Conservation (phyloP, 805 yeast genomes). For the Wickerhamiella bombiphila region DNA sequence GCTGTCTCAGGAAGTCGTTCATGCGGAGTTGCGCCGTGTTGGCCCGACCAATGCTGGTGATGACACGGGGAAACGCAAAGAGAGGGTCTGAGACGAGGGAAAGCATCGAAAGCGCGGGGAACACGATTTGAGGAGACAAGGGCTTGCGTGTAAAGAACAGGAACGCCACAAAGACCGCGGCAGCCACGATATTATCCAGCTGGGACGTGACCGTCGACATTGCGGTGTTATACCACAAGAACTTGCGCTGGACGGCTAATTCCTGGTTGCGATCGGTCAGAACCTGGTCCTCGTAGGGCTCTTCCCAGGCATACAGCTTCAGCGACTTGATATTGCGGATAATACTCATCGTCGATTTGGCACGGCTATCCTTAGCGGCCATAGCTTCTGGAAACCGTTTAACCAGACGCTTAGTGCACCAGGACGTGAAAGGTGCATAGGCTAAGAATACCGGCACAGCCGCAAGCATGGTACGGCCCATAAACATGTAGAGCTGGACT, state of each 20-base stretch:
- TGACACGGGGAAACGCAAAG: slow-evolving; percentile 10
- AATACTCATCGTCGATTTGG: slow-evolving; percentile 73
- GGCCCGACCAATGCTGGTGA: slow-evolving; percentile 10
- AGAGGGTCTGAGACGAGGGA: slow-evolving; percentile 38
- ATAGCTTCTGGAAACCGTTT: slow-evolving; percentile 61
- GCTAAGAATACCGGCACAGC: slow-evolving; percentile 63
- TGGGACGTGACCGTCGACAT: slow-evolving; percentile 32
- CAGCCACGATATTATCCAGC: slow-evolving; percentile 77
- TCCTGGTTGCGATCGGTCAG: slow-evolving; percentile 67
- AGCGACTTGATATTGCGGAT: slow-evolving; percentile 79
- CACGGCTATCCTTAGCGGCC: slow-evolving; percentile 80
- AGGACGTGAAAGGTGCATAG: slow-evolving; percentile 64
- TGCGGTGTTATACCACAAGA: slow-evolving; percentile 41
- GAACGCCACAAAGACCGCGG: slow-evolving; percentile 74
- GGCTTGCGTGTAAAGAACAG: slow-evolving; percentile 46
- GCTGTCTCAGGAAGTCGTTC: slow-evolving; percentile 11
- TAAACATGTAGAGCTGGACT: slow-evolving; percentile 48
- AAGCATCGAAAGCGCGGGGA: slow-evolving; percentile 40
- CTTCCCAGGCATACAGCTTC: slow-evolving; percentile 93
- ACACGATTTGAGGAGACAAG: slow-evolving; percentile 74
- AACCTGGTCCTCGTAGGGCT: slow-evolving; percentile 61
- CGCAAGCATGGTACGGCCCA: slow-evolving; percentile 84
- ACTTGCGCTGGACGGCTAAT: slow-evolving; percentile 48
- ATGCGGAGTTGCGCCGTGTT: slow-evolving; percentile 13
- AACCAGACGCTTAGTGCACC: slow-evolving; percentile 43